Base-by-base conservation (phyloP, 1,139 yeast species). In the Yamadazyma diddensiae region DNA sequence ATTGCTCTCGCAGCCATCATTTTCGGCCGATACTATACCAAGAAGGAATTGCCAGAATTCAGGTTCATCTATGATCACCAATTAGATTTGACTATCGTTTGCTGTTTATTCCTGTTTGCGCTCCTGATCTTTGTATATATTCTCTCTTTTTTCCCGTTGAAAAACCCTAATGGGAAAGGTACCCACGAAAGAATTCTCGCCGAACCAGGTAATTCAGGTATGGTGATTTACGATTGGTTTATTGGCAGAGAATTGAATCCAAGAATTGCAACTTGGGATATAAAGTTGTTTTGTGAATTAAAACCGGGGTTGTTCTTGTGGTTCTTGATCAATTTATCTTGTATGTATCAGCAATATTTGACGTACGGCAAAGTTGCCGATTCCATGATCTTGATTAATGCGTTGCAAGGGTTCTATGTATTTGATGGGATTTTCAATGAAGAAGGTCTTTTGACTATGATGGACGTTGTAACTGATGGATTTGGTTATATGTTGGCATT, bases 201-300 rank as follows among this genome's bases (percentile, higher is more conserved):
- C 0, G 62, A 74, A 26, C 94, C 94, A 29, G 98, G 98, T 3
- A 92, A 92, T 59, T 70, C 95, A 0, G 86, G 87, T 0, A 79
- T 76, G 45, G 45, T 62, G 1, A 49, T 90, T 18, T 92, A 85
- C 54, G 97, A 92, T 58, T 92, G 97, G 96, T 94, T 87, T 53
- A 88, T 92, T 55, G 99, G 99, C 18, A 76, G 98, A 34, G 97
- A 92, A 57, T 68, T 94, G 52, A 94, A 94, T 53, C 98, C 98
- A 20, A 71, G 97, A 47, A 65, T 87, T 36, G 95, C 95, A 0
- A 52, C 73, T 1, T 78, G 90, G 72, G 98, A 92, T 54, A 79
- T 92, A 53, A 92, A 92, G 59, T 61, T 88, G 45, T 94, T 85
- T 52, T 86, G 95, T 56, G 99, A 92, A 58, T 73, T 94, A 59